Conservation (phyloP, 805 yeast species). For the Sugiyamaella floridensis region DNA sequence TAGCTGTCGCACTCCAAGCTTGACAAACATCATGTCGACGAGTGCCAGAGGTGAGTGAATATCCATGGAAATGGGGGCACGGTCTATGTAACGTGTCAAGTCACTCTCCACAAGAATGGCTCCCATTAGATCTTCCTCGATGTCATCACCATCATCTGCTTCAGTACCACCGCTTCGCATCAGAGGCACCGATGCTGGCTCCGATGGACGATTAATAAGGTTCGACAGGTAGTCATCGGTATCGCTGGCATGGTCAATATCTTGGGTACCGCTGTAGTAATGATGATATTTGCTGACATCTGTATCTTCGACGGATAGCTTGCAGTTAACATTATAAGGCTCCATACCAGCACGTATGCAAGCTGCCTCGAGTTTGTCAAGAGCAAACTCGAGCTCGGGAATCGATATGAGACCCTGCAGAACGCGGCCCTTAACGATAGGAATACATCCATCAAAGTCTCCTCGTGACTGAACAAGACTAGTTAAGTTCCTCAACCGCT, state of each 20-base stretch:
- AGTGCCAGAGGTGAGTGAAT: constrained; percentile 43
- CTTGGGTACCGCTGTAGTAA: constrained; percentile 12
- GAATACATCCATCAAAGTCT: constrained; percentile 47
- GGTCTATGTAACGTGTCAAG: constrained; percentile 39
- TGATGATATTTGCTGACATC: constrained; percentile 19
- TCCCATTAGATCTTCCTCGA: background rate
- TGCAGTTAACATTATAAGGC: constrained; percentile 20
- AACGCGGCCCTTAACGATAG: constrained; percentile 36
- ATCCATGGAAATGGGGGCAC: constrained; percentile 43
- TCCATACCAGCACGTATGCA: constrained; percentile 4
- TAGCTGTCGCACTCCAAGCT: constrained; percentile 44
- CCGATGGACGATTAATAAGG: background rate
- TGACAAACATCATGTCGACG: constrained; percentile 46
- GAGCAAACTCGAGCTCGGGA: constrained; percentile 45
- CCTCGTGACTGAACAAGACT: constrained; percentile 35
- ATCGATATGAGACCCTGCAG: constrained; percentile 43
- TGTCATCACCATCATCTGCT: background rate
- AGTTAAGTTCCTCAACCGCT: constrained; percentile 33
- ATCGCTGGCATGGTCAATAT: background rate
- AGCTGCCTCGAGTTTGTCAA: constrained; percentile 37
- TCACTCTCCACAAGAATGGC: constrained; percentile 20
- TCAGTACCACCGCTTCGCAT: background rate
- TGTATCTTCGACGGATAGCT: constrained; percentile 18
- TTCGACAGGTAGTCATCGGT: background rate
- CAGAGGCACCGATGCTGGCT: background rate